These are phyloP conservation scores for Silene vulgaris DNA, from an alignment of 179 eudicot genomes.

Conservation along the genomic window DNA sequence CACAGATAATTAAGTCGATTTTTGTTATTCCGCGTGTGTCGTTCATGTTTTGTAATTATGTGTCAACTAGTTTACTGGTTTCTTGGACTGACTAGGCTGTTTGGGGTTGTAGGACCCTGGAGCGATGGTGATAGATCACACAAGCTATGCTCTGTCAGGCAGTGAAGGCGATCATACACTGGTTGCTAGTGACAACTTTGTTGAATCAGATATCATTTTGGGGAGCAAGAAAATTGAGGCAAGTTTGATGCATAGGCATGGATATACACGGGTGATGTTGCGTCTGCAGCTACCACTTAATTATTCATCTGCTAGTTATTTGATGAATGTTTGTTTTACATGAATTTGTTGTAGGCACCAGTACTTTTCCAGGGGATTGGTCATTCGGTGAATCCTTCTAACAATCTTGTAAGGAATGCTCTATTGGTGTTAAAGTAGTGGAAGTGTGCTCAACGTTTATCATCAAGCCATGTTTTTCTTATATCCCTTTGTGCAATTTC, in stretches of 20 bases:
- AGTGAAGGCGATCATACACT: conserved; percentile 72
- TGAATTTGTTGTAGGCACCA: conserved; percentile 60
- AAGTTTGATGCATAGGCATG: conserved; percentile 20
- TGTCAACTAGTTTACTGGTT: background rate
- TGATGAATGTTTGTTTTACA: background rate
- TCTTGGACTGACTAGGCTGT: conserved; percentile 18
- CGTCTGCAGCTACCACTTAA: background rate
- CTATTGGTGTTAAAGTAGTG: conserved; percentile 2
- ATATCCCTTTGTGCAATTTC: conserved; percentile 11
- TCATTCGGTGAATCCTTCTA: conserved; percentile 61
- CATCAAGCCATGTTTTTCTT: background rate
- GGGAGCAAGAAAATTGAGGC: conserved; percentile 72
- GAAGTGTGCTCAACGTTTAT: background rate
- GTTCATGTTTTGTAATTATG: background rate
- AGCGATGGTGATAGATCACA: conserved; percentile 74
- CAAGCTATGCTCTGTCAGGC: conserved; percentile 63
- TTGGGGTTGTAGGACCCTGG: conserved; percentile 49
- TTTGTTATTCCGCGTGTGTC: background rate
- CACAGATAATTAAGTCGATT: background rate
- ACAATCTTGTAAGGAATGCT: conserved; percentile 52
- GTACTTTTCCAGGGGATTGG: conserved; percentile 71
- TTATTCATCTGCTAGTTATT: background rate
- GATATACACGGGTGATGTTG: background rate
- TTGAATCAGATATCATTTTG: conserved; percentile 63
- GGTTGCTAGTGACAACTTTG: conserved; percentile 53